Evolutionary conservation across 2,329 filamentous ascomycete species (phyloP), one percentile per base, ranked within the genome.

Genomic region (Cladophialophora bantiana): DNA sequence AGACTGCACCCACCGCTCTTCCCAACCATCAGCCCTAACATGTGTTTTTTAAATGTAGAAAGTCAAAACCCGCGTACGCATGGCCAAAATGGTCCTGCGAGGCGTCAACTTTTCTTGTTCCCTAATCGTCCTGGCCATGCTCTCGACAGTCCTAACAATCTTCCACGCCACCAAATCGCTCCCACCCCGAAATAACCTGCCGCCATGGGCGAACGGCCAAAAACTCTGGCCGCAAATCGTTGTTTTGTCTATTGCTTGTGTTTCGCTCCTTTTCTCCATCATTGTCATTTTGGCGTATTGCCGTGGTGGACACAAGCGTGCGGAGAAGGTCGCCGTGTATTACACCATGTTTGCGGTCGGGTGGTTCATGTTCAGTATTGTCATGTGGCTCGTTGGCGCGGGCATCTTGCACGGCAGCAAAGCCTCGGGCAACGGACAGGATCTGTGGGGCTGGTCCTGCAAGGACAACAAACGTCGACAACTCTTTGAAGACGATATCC

Each of bases 391-490:
- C 62, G 83, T 95, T 38, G 93, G 92, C 36, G 94, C 94, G 45
- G 92, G 89, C 66, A 81, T 97, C 64, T 87, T 97, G 74, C 93
- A 98, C 77, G 87, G 90, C 74, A 88, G 88, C 65, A 91, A 90
- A 77, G 86, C 88, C 74, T 91, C 86, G 76, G 88, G 87, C 75
- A 82, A 87, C 71, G 91, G 91, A 75, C 88, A 97, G 79, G 95
- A 99, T 79, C 87, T 99, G 79, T 99, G 95, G 95, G 94, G 94
- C 67, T 99, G 95, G 95, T 88, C 93, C n/a, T 99, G 95, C 79
- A 90, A 94, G 65, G 86, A 96, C 75, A 98, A 97, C 78, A 88
- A 89, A 71, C 89, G 94, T 68, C 83, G 89, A 63, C 81, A 93
- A 59, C 82, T 97, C 61, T 98, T 94, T 78, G 77, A 88, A 68